Evolutionary conservation across 169 alveolate genomes (phyloP).

Genomic region (Plasmodium inui): DNA sequence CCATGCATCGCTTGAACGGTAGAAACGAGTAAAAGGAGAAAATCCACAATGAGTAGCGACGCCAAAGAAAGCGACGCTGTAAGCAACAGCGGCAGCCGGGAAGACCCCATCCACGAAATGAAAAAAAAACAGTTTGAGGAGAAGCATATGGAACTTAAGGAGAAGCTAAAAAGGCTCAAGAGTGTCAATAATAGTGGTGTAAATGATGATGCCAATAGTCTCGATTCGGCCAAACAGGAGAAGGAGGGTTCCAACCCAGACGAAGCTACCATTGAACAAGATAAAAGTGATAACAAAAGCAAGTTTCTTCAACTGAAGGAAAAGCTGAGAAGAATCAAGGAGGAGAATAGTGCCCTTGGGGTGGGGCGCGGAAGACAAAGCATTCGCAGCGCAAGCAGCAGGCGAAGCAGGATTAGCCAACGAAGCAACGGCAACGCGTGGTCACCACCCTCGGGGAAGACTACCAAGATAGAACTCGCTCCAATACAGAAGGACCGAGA

Average conservation of each 20-base stretch:
- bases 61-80: background rate
- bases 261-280: background rate
- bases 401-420: background rate
- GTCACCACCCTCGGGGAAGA: background rate
- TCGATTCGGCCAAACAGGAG: background rate
- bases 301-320: constrained; percentile 7
- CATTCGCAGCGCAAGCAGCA: background rate
- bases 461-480: background rate
- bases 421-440: background rate
- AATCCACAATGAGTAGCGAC: background rate
- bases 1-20: background rate
- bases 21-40: background rate
- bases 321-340: constrained; percentile 9
- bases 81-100: background rate
- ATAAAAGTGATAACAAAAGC: background rate
- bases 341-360: background rate
- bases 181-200: background rate
- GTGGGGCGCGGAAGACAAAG: background rate
- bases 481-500: constrained; percentile 9
- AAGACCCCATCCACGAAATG: background rate
- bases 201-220: background rate
- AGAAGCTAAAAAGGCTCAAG: constrained; percentile 36
- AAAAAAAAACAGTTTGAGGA: constrained; percentile 18
- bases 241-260: background rate
- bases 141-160: constrained; percentile 53